Evolutionary conservation across 2,329 filamentous ascomycete species (phyloP).

Genomic region (Hymenoscyphus fructigenus): DNA sequence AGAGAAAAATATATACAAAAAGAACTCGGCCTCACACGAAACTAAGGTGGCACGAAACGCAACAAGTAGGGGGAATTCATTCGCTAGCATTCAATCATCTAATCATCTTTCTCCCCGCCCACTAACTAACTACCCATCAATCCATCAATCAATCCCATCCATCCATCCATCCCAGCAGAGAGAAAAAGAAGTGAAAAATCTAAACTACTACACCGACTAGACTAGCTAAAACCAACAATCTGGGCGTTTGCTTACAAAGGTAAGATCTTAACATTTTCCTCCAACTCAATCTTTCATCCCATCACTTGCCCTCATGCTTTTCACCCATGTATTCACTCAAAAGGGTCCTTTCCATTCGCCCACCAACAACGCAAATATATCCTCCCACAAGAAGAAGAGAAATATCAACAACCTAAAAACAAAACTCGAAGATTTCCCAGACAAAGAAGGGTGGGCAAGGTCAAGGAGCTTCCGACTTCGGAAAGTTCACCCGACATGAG

Average conservation of each 20-base stretch:
- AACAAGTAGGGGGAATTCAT: not conserved
- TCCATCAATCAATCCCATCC: not conserved
- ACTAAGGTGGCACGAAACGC: not conserved
- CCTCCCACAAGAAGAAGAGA: not conserved
- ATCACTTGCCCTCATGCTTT: constrained; percentile 1
- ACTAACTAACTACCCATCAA: not conserved
- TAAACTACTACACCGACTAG: constrained; percentile 1
- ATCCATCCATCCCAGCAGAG: not conserved
- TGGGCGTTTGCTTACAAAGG: not conserved
- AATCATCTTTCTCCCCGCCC: not conserved
- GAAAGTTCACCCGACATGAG: not conserved
- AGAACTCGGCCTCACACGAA: no score
- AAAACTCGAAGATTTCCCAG: no score
- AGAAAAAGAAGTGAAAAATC: not conserved
- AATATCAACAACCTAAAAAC: not conserved
- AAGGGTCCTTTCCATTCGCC: not conserved
- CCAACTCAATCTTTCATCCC: not conserved
- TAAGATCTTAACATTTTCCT: not conserved
- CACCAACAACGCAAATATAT: not conserved
- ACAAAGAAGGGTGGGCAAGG: no score
- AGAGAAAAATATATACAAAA: no score
- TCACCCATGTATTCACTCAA: not conserved
- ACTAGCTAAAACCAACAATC: not conserved
- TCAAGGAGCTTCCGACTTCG: not conserved
- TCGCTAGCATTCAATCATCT: not conserved